A percentile compares a stretch with the other conserved stretches of the same genome.
Evolutionary conservation across 257 asterid species (phyloP).

Genomic region (Haberlea rhodopensis): DNA sequence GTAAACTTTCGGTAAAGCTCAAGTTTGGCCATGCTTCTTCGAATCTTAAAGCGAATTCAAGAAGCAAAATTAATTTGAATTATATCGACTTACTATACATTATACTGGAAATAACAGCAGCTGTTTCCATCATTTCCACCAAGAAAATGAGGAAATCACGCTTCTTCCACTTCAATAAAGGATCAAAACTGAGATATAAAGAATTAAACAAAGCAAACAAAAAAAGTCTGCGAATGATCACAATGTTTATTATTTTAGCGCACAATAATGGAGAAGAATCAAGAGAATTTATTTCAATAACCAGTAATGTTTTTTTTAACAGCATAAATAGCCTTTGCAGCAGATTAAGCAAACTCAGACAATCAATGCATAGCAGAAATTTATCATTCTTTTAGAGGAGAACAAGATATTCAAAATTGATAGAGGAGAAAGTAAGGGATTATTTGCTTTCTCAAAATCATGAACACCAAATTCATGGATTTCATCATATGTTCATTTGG

Average conservation of each 20-base stretch:
- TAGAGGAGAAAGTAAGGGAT: not conserved
- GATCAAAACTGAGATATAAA: no score
- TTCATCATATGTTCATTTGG: not conserved
- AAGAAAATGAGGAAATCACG: not conserved
- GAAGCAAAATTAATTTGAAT: slow-evolving; percentile 12
- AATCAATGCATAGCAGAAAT: slow-evolving; percentile 8
- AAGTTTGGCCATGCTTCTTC: slow-evolving; percentile 85
- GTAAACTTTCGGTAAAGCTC: slow-evolving; percentile 91
- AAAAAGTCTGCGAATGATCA: no score
- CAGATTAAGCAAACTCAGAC: not conserved
- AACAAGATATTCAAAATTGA: not conserved
- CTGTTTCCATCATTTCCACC: not conserved
- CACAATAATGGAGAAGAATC: no score
- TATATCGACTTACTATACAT: not conserved
- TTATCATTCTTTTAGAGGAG: not conserved
- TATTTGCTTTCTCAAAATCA: not conserved
- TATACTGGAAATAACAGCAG: slow-evolving; percentile 8
- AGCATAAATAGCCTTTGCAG: not conserved
- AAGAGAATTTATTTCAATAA: no score
- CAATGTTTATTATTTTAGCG: no score
- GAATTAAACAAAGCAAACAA: not conserved
- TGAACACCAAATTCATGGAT: not conserved
- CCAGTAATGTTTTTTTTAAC: not conserved
- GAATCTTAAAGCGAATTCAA: slow-evolving; percentile 48
- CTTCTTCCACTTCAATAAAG: not conserved